phyloP scores from a whole-genome alignment of 768 basidiomycete genomes.

The Mycena chlorophos region DNA sequence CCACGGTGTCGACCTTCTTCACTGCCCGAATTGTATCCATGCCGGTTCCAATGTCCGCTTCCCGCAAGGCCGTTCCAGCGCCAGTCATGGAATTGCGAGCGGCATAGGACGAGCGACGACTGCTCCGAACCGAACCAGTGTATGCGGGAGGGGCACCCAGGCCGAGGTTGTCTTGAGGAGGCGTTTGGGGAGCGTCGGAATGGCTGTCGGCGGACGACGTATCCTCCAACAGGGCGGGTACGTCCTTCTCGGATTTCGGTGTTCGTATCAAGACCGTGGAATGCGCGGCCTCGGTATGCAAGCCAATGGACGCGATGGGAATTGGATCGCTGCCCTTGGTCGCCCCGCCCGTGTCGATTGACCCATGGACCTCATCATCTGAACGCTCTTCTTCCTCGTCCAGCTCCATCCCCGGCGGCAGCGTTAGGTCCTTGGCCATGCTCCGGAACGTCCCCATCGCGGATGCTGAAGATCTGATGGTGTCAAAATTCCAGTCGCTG shows the following conservation, averaged over 20 bases:
- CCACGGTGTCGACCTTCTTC: constrained; percentile 83
- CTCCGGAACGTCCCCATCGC: constrained; percentile 79
- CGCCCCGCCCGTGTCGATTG: constrained; percentile 63
- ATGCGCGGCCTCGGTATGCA: constrained; percentile 57
- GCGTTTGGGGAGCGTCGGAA: constrained; percentile 39
- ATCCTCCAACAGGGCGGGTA: constrained; percentile 40
- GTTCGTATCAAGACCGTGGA: constrained; percentile 69
- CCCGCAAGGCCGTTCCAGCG: constrained; percentile 71
- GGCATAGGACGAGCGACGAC: constrained; percentile 76
- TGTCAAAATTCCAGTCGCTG: constrained; percentile 97
- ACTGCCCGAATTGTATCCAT: constrained; percentile 90
- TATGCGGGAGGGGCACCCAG: constrained; percentile 74
- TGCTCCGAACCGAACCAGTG: constrained; percentile 61
- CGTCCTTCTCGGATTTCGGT: constrained; percentile 41
- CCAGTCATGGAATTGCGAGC: constrained; percentile 63
- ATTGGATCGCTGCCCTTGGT: constrained; percentile 64
- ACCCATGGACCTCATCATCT: constrained; percentile 43
- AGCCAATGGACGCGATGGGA: constrained; percentile 38
- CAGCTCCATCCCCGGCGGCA: constrained; percentile 56
- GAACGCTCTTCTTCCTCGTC: constrained; percentile 49
- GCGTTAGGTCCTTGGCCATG: constrained; percentile 63
- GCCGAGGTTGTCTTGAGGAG: constrained; percentile 29
- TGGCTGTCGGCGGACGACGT: constrained; percentile 46
- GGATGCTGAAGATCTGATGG: constrained; percentile 59
- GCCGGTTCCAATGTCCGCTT: constrained; percentile 84